Conservation (phyloP, 1,139 yeast genomes). For the Blastobotrys ciferrii region DNA sequence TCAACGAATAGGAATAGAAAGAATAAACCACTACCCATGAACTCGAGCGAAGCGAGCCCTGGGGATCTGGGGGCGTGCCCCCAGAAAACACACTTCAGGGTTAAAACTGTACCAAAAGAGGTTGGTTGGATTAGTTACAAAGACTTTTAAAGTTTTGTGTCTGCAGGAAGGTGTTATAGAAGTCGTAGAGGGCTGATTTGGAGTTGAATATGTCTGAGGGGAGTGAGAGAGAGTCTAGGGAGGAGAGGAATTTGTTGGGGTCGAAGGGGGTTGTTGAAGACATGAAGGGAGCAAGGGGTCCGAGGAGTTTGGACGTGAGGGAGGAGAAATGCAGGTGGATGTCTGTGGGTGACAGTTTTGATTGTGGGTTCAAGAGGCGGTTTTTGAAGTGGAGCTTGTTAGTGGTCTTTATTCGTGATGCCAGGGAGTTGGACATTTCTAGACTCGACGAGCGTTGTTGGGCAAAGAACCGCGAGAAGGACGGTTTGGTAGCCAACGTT, state of each 20-base stretch:
- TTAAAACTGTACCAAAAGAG: no score
- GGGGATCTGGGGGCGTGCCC: no score
- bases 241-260: not conserved
- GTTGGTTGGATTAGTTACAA: no score
- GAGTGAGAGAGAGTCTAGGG: slow-evolving; percentile 4
- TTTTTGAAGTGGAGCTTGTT: slow-evolving; percentile 18
- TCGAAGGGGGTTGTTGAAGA: slow-evolving; percentile 2
- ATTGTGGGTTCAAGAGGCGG: slow-evolving; percentile 25
- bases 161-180: slow-evolving; percentile 1
- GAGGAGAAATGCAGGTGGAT: slow-evolving; percentile 29
- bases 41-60: no score
- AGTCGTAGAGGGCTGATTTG: not conserved
- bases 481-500: slow-evolving; percentile 5
- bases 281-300: slow-evolving; percentile 21
- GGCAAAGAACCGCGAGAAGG: not conserved
- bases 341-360: slow-evolving; percentile 19
- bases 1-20: no score
- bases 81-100: no score
- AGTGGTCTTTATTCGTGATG: slow-evolving; percentile 4
- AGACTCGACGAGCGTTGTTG: slow-evolving; percentile 9
- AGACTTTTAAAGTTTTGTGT: not conserved
- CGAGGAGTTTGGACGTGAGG: slow-evolving; percentile 26
- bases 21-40: no score
- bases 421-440: slow-evolving; percentile 11
- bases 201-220: slow-evolving; percentile 2